phyloP scores from a whole-genome alignment of 768 basidiomycete genomes.

The Kwoniella dendrophila region DNA sequence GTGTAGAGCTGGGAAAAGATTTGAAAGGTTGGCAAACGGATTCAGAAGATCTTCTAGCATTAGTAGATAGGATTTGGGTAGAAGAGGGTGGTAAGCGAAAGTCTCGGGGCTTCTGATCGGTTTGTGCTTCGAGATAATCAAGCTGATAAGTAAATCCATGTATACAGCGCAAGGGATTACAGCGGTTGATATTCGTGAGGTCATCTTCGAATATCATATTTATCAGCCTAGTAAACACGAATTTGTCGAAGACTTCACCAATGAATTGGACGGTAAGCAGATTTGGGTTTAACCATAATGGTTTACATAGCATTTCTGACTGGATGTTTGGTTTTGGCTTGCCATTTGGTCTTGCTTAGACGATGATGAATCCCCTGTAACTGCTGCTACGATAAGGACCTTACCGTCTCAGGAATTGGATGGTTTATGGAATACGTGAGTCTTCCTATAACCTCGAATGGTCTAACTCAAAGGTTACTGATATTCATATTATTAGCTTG shows the following conservation, averaged over 20 bases:
- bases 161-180: neutral
- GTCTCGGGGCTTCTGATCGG: neutral
- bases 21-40: slow-evolving; percentile 79
- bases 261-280: slow-evolving; percentile 28
- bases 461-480: neutral
- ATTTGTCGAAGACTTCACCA: slow-evolving; percentile 60
- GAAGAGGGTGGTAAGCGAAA: slow-evolving; percentile 63
- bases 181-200: slow-evolving; percentile 4
- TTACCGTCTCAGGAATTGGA: slow-evolving; percentile 82
- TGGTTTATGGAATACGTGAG: slow-evolving; percentile 74
- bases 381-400: slow-evolving; percentile 86
- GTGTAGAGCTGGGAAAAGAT: slow-evolving; percentile 61
- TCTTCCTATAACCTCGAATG: neutral
- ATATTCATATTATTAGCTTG: slow-evolving; percentile 58
- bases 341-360: slow-evolving; percentile 37
- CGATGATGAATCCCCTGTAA: slow-evolving; percentile 69
- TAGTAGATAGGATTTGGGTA: slow-evolving; percentile 75
- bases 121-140: neutral
- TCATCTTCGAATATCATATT: slow-evolving; percentile 74
- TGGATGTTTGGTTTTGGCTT: no score
- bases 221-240: slow-evolving; percentile 81
- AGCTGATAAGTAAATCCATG: neutral
- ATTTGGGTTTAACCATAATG: no score
- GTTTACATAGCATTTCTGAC: no score
- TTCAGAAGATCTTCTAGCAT: slow-evolving; percentile 68